These are phyloP conservation scores for Citrus mangshanensis DNA, from an alignment of 345 rosid species.

Conservation along the genomic window DNA sequence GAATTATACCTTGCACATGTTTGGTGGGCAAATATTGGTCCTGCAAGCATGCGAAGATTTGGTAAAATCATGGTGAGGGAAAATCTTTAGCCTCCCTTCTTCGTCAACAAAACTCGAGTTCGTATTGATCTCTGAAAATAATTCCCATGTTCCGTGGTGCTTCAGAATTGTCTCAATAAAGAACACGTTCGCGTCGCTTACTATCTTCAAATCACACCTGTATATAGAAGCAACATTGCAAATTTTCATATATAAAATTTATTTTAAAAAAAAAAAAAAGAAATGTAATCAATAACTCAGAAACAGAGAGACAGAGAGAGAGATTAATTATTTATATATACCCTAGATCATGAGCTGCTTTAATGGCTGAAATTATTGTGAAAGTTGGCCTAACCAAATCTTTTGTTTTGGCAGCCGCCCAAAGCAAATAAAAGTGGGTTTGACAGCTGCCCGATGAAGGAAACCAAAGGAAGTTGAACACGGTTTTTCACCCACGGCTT, in stretches of 20 bases:
- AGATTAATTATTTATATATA: background rate
- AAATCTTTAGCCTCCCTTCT: slow-evolving; percentile 54
- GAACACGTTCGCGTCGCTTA: slow-evolving; percentile 74
- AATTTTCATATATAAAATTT: too few species aligned
- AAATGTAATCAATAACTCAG: too few species aligned
- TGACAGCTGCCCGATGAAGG: too few species aligned
- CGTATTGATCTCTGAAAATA: slow-evolving; percentile 70
- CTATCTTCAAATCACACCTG: slow-evolving; percentile 70
- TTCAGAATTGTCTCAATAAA: slow-evolving; percentile 67
- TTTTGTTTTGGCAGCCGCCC: too few species aligned
- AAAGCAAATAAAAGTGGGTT: too few species aligned
- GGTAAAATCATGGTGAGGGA: slow-evolving; percentile 61
- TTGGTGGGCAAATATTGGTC: slow-evolving; percentile 60
- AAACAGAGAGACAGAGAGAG: background rate
- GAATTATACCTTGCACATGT: slow-evolving; percentile 87
- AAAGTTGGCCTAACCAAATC: too few species aligned
- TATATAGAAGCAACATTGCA: too few species aligned
- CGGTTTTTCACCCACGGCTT: too few species aligned
- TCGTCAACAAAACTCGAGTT: slow-evolving; percentile 63
- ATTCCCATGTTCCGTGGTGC: slow-evolving; percentile 56
- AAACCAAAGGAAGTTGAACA: too few species aligned
- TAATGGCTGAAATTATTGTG: slow-evolving; percentile 70
- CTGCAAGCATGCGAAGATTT: slow-evolving; percentile 53
- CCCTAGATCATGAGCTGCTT: slow-evolving; percentile 76
- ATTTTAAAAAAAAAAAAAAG: too few species aligned